A percentile compares a stretch with the other conserved stretches of the same genome.
Conservation (phyloP, 1,284 basidiomycete genomes). For the Microbotryomycetes sp. region DNA sequence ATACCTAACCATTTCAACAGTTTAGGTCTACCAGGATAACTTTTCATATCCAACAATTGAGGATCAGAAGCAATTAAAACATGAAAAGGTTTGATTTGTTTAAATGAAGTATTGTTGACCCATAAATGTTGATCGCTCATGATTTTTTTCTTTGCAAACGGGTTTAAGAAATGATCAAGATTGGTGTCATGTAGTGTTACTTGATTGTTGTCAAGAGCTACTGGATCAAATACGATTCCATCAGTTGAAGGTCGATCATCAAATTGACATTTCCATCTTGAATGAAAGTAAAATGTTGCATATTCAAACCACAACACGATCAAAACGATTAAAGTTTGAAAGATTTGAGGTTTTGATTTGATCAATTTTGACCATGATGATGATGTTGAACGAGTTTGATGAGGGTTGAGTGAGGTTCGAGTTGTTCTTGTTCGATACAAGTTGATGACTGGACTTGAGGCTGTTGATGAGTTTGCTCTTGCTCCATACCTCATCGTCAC, state of each 20-base stretch:
- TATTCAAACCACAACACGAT: conserved; percentile 23
- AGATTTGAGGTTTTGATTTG: neutral
- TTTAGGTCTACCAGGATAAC: conserved; percentile 46
- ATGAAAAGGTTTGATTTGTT: conserved; percentile 48
- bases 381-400: too few species aligned
- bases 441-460: too few species aligned
- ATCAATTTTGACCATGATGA: too few species aligned
- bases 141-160: too few species aligned
- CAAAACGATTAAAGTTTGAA: conserved; percentile 12
- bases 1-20: conserved; percentile 44
- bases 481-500: too few species aligned
- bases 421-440: too few species aligned
- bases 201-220: too few species aligned
- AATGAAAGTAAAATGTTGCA: conserved; percentile 8
- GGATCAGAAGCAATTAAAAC: conserved; percentile 54
- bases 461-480: too few species aligned
- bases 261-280: conserved; percentile 6
- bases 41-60: conserved; percentile 58
- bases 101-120: neutral
- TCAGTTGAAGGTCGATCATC: conserved; percentile 10
- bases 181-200: too few species aligned
- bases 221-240: conserved; percentile 7
- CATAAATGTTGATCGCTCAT: neutral
- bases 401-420: too few species aligned
- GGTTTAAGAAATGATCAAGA: too few species aligned